Evolutionary conservation across 345 rosid genomes (phyloP), one percentile per base, ranked within the genome.

Genomic region (Erysimum cheiranthoides): DNA sequence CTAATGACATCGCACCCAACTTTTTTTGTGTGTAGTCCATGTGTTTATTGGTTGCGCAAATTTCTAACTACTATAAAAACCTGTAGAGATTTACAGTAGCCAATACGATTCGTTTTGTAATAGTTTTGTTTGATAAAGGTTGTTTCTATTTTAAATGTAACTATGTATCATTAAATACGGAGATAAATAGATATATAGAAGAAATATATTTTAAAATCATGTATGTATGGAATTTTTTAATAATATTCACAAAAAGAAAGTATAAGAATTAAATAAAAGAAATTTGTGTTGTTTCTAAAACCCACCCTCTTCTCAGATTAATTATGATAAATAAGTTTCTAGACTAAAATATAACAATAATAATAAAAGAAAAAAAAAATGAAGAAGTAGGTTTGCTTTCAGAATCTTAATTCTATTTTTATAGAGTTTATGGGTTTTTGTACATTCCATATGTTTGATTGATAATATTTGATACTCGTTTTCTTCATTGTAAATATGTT

Each of bases 1-100:
- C 21, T 66, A 47, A 10, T 66, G 81, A 71, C 81, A 72, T 78
- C 65, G 8, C 77, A 78, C 77, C 81, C 73, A 72, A 66, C 68
- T 1, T 65, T 54, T 30, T 63, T 9, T 35, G 8, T 28, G 35
- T 38, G 64, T 61, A 13, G 35, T 34, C 28, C 66, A 53, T 63
- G 43, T 57, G 45, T 65, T 70, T 56, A 36, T 42, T 53, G 74
- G 62, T 8, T 51, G 18, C 2, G 31, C 64, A 10, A 38, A 10
- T 35, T 54, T 34, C 5, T 21, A 57, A 50, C 27, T 30, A 42
- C 21, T 9, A 16, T 8, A 16, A 30, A 7, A 62, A 28, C 13
- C 27, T 13, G 32, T 34, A 17, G 35, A 60, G 31, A 5, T 42
- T 34, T 43, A 43, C 43, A 27, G 64, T 65, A 52, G 32, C n/a